Conservation (phyloP, 2,329 filamentous ascomycete genomes). For the Stemphylium beticola region DNA sequence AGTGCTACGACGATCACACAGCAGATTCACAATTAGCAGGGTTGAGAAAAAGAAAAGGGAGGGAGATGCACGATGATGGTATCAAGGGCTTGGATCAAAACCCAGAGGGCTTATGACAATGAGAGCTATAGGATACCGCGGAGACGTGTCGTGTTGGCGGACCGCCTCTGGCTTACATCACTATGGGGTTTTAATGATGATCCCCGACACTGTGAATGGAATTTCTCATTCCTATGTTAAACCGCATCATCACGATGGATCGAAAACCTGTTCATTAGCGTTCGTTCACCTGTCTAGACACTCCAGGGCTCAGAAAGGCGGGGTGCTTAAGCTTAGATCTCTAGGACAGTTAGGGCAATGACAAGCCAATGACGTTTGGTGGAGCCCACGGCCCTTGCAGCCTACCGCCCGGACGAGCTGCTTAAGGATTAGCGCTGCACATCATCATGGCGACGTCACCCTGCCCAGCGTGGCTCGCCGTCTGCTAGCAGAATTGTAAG, state of each 20-base stretch:
- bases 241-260: not conserved
- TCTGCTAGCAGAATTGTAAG: conserved; percentile 5
- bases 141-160: too few species aligned
- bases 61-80: too few species aligned
- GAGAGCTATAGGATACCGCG: too few species aligned
- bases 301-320: conserved; percentile 6
- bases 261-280: conserved; percentile 3
- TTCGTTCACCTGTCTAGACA: not conserved
- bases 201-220: not conserved
- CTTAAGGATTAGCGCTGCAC: conserved; percentile 5
- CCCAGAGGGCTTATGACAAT: too few species aligned
- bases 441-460: conserved; percentile 22
- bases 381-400: not conserved
- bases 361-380: conserved; percentile 11
- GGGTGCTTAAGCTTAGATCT: conserved; percentile 9
- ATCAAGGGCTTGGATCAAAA: too few species aligned
- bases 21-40: not conserved
- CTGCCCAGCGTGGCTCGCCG: not conserved
- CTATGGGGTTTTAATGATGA: not conserved
- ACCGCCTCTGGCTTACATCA: too few species aligned
- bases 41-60: not conserved
- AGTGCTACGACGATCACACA: not conserved
- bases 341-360: conserved; percentile 6
- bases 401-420: not conserved
- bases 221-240: not conserved